Base-by-base conservation (phyloP, 192 early-diverging fungal species). In the Backusella macrospora region DNA sequence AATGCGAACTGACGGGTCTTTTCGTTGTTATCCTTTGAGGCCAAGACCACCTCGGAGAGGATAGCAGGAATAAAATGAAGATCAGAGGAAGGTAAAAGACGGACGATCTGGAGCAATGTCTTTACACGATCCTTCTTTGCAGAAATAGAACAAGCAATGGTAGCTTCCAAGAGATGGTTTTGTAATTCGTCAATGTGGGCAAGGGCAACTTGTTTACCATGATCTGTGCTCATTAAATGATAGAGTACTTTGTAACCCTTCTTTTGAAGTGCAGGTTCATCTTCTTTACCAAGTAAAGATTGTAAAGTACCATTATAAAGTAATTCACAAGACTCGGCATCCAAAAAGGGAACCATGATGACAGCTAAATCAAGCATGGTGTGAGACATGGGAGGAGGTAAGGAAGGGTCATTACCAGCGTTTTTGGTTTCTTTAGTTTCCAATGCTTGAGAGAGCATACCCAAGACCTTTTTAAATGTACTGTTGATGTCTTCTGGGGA, bases 1-100 rank as follows among this genome's bases (percentile, higher is more conserved):
- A 94, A 98, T 1, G 95, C 94, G 26, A 90, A 83, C 39, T 81
- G 81, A 37, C 98, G 90, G 6, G 93, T 89, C 75, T 93, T 94
- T 83, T 98, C 96, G 64, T 91, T 96, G 6, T 89, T 88, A 76
- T 98, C 98, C 84, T 99, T 99, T 49, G 95, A 96, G 37, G 89
- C 87, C 16, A 98, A 79, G 65, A 99, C 98, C 52, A 90, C 94
- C 80, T 99, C 98, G 2, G 95, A 93, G 23, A 99, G 78, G 44
- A 93, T 86, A 12, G 89, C 86, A 7, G 98, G 96, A 3, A 98
- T 88, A 84, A 97, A 93, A 79, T 92, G 88, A 73, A 98, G 80
- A 77, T 94, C 89, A 14, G 83, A 79, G 38, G 84, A 72, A 0
- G 88, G 80, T 71, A 96, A 79, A 3, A 86, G 79, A 65, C 88